Base-by-base conservation (phyloP, 2,329 filamentous ascomycete species). In the Nothophaeocryptopus gaeumannii region DNA sequence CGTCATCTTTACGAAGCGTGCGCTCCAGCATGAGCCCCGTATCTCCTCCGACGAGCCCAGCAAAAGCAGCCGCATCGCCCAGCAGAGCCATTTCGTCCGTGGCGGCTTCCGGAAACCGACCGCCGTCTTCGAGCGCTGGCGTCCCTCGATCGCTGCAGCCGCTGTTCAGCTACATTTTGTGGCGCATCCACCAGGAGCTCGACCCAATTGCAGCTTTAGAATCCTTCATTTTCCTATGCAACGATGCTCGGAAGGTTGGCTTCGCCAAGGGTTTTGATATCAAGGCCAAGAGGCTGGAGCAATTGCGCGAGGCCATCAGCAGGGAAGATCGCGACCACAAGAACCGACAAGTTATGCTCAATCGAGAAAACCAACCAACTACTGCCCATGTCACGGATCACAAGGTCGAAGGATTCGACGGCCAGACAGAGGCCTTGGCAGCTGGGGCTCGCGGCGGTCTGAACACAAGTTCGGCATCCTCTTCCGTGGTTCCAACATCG, bases 141-240 rank as follows among this genome's bases (percentile, higher is more conserved):
- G 62, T 75, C n/a, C 74, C 73, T 1, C 47, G 56, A 11, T 61
- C 64, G 34, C 64, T 77, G 12, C 73, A 72, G 51, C 71, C 74
- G 4, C 68, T 78, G 30, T 76, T 77, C 67, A 77, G 75, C 59
- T 74, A 77, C 55, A 73, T 77, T 20, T 61, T 78, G 7, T 78
- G 75, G 75, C 70, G 73, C 57, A 73, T 78, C 48, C 70, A 78
- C 60, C 74, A 75, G 47, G 75, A 77, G 50, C 62, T 65, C 8
- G 73, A 77, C 50, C 72, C 73, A 2, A 68, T 72, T 31, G 70
- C 72, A 33, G 72, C 74, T 8, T 67, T 77, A 5, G 74, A 75
- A 54, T 73, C 73, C 7, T 78, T 75, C 64, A 77, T 78, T 52
- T 73, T 78, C 54, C 67, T 78, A 37, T 77, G 74, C 45, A 77